These are phyloP conservation scores for Parathielavia appendiculata DNA, from an alignment of 495 filamentous ascomycete species.

Conservation along the genomic window DNA sequence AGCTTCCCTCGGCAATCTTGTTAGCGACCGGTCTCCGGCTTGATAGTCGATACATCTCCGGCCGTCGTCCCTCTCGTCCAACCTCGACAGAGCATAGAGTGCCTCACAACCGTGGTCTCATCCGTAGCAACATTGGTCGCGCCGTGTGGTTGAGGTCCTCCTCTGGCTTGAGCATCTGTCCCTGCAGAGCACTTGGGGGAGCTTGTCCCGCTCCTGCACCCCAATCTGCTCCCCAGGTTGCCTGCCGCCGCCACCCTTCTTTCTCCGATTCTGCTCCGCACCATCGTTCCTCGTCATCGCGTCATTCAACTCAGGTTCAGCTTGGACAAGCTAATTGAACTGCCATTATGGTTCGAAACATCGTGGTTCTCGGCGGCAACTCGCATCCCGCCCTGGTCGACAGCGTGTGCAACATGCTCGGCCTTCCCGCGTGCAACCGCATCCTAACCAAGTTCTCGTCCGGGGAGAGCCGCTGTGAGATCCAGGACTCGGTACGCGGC, in stretches of 20 bases:
- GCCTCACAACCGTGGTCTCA: background rate
- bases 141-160: background rate
- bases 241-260: slow-evolving; percentile 13
- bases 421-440: slow-evolving; percentile 75
- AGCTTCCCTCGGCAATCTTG: slow-evolving; percentile 30
- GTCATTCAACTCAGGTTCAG: slow-evolving; percentile 3
- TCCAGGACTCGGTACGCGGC: slow-evolving; percentile 89
- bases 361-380: slow-evolving; percentile 89
- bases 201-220: slow-evolving; percentile 15
- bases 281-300: slow-evolving; percentile 10
- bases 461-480: slow-evolving; percentile 91
- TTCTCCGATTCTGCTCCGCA: slow-evolving; percentile 11
- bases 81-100: background rate
- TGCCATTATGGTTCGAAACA: slow-evolving; percentile 84
- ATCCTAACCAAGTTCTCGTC: slow-evolving; percentile 89
- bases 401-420: slow-evolving; percentile 80
- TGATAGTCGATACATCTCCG: slow-evolving; percentile 9
- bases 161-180: background rate
- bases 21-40: slow-evolving; percentile 12
- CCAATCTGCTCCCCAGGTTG: background rate
- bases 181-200: background rate
- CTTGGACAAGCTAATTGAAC: slow-evolving; percentile 31
- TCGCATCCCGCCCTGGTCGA: slow-evolving; percentile 87
- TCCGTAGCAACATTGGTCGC: slow-evolving; percentile 2
- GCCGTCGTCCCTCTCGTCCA: background rate